Evolutionary conservation across 2,329 filamentous ascomycete species (phyloP).

Genomic region (Orbilia blumenaviensis): DNA sequence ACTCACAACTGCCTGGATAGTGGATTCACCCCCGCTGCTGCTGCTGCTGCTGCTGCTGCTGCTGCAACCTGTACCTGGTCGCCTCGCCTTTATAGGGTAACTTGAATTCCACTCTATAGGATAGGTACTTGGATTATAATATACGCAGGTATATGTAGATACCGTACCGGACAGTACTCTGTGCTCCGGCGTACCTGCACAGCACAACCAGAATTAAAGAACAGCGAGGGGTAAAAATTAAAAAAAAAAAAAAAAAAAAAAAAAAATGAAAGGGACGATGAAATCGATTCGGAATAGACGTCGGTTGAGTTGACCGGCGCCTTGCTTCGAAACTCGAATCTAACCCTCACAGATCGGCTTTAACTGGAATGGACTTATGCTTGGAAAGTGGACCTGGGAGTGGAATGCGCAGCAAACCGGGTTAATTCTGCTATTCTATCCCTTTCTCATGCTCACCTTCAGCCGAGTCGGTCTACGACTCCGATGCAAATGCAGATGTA

Average conservation of each 20-base stretch:
- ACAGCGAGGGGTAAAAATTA: constrained; percentile 15
- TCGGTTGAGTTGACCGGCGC: constrained; percentile 20
- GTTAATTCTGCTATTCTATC: constrained; percentile 5
- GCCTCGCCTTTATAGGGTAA: too few relatives aligned
- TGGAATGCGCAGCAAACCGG: not conserved
- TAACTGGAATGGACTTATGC: not conserved
- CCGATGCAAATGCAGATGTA: constrained; percentile 6
- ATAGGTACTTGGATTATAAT: too few relatives aligned
- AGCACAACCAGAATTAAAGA: too few relatives aligned
- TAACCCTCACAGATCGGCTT: too few relatives aligned
- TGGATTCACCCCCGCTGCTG: not conserved
- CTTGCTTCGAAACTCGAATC: not conserved
- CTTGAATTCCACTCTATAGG: too few relatives aligned
- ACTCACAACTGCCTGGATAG: not conserved
- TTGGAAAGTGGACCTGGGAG: too few relatives aligned
- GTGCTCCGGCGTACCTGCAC: too few relatives aligned
- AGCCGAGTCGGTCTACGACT: not conserved
- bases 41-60: not conserved
- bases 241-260: too few relatives aligned
- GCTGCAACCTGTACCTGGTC: not conserved
- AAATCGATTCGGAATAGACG: not conserved
- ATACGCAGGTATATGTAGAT: too few relatives aligned
- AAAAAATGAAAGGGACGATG: too few relatives aligned
- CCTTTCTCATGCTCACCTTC: too few relatives aligned
- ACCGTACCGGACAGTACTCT: too few relatives aligned